Evolutionary conservation across 1,139 yeast genomes (phyloP), one percentile per base, ranked within the genome.

Genomic region (Yamadazyma triangularis): DNA sequence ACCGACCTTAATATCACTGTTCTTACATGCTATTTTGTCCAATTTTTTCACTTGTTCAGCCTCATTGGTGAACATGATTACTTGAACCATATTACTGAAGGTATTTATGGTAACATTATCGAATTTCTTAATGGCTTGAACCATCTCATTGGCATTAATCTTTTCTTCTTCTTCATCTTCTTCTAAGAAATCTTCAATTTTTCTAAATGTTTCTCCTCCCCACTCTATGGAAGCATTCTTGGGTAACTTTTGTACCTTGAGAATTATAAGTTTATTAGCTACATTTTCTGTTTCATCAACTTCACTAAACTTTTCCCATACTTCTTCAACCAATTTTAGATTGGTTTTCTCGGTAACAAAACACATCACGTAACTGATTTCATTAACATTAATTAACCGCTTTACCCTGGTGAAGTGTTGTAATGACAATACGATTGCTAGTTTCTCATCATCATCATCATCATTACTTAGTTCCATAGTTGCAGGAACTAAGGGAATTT

Each of bases 401-500:
- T 77, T 76, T 2, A 86, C 79, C n/a, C 77, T 69, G 39, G 70
- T 63, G 29, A 86, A 71, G 53, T 87, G 94, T 50, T 86, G 95
- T 26, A 88, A 64, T 0, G 95, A 66, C 19, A 88, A 53, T 0
- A 69, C 66, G 8, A 45, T 41, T 7, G 6, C 20, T 6, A 18
- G 20, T 12, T 48, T 41, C 3, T 36, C 28, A 5, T n/a, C 27
- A n/a, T n/a, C n/a, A n/a, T n/a, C n/a, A n/a, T n/a, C n/a, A n/a
- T n/a, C n/a, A 11, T 44, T 38, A 2, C 54, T 34, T 25, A 78
- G 42, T 3, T 56, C 68, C 91, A 89, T 84, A 4, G 75, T 56
- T 0, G 75, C 56, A 0, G 98, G 97, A 3, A 82, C 52, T 28
- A 91, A 62, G 1, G 96, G 95, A 24, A 91, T 89, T 56, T 91